Percentiles rank a stretch among this genome's conserved stretches.
These are phyloP conservation scores for Oryza coarctata DNA, from an alignment of 176 grass and related monocot genomes.

Conservation along the genomic window DNA sequence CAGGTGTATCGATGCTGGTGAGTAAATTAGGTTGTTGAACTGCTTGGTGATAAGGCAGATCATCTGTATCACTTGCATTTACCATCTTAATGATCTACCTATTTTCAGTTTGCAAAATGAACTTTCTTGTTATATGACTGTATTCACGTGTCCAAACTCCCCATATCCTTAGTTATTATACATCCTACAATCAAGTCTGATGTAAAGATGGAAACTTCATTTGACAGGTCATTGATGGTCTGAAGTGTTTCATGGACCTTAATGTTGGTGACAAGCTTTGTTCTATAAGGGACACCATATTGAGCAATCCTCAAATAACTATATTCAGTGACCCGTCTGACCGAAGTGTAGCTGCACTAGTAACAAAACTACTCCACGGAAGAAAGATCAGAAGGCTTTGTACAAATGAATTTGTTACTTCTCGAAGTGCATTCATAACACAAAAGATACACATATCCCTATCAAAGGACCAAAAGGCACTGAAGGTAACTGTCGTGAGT, in stretches of 20 bases:
- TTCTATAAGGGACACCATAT: constrained; percentile 59
- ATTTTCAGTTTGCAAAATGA: background rate
- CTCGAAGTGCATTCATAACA: constrained; percentile 56
- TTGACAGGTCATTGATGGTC: constrained; percentile 74
- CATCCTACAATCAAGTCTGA: background rate
- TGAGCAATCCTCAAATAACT: constrained; percentile 54
- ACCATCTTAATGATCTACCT: background rate
- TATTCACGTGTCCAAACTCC: background rate
- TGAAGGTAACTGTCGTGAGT: constrained; percentile 45
- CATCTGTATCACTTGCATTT: background rate
- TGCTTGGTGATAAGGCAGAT: background rate
- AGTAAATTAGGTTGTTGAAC: constrained; percentile 24
- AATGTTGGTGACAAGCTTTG: constrained; percentile 38
- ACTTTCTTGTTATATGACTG: background rate
- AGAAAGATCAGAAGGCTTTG: constrained; percentile 58
- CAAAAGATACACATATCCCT: constrained; percentile 54
- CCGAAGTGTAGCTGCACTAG: constrained; percentile 29
- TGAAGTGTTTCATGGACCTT: constrained; percentile 50
- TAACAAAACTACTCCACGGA: constrained; percentile 47
- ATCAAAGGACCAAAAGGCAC: constrained; percentile 46
- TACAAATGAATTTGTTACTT: constrained; percentile 43
- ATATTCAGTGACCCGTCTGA: constrained; percentile 50
- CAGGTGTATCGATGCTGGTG: constrained; percentile 77
- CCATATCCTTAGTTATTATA: background rate
- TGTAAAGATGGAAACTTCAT: constrained; percentile 3